These are phyloP conservation scores for Staphylotrichum longicolle DNA, from an alignment of 495 filamentous ascomycete species.

Conservation along the genomic window DNA sequence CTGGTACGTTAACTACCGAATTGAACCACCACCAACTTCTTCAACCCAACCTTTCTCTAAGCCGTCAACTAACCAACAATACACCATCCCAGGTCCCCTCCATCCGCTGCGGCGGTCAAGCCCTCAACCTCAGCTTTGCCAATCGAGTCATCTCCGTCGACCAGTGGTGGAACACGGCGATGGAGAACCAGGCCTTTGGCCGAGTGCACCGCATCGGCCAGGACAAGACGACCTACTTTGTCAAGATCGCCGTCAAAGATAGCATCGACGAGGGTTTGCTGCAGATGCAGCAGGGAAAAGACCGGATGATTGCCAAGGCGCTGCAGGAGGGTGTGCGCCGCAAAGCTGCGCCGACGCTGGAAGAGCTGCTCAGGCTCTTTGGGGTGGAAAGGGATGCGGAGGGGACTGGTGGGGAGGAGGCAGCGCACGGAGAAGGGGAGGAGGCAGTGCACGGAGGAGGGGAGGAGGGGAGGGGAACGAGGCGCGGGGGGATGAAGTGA, in stretches of 20 bases:
- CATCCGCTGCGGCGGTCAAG: conserved; percentile 10
- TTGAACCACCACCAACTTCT: no score
- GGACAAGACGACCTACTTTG: conserved; percentile 6
- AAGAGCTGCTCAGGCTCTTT: conserved; percentile 1
- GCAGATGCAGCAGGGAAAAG: neutral
- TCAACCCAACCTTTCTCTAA: no score
- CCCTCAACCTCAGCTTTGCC: conserved; percentile 9
- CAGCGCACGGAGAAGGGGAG: neutral
- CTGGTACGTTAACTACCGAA: no score
- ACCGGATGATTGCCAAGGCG: neutral
- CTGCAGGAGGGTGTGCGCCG: no score
- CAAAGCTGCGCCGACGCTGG: neutral
- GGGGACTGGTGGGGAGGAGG: neutral
- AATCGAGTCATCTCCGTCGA: conserved; percentile 10
- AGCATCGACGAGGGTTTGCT: conserved; percentile 5
- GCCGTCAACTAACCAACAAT: no score
- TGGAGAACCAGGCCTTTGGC: conserved; percentile 10
- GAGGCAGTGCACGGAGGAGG: no score
- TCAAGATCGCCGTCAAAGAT: conserved; percentile 1
- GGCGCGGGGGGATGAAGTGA: no score
- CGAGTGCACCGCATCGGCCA: conserved; percentile 15
- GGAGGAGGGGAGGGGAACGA: no score
- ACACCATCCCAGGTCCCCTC: no score
- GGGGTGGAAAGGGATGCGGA: neutral
- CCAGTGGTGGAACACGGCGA: conserved; percentile 15